These are phyloP conservation scores for Monosporascus sp. DNA, from an alignment of 2,329 filamentous ascomycete species.

Conservation along the genomic window DNA sequence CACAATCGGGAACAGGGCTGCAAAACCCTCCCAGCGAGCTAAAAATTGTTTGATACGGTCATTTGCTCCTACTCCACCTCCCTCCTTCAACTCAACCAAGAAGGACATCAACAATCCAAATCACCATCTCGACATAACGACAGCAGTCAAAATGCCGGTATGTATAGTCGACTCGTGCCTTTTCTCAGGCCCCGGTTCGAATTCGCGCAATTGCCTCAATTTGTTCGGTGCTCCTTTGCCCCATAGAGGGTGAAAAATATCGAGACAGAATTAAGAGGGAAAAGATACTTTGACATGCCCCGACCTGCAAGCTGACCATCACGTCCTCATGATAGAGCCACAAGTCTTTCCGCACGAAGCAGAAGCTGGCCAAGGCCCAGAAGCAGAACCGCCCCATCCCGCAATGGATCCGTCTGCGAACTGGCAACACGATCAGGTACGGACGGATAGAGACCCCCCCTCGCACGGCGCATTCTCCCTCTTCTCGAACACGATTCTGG, in stretches of 20 bases:
- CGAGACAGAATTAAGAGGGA: neutral
- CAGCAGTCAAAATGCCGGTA: constrained; percentile 38
- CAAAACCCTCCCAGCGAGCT: neutral
- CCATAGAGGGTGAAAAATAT: too few species aligned
- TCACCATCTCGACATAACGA: constrained; percentile 30
- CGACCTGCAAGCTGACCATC: constrained; percentile 12
- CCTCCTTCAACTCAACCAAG: constrained; percentile 10
- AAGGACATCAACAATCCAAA: constrained; percentile 17
- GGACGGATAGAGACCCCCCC: constrained; percentile 40
- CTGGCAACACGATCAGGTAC: constrained; percentile 99
- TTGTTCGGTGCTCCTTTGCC: too few species aligned
- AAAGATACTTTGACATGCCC: constrained; percentile 6
- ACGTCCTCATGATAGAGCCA: constrained; percentile 64
- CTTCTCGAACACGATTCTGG: too few species aligned
- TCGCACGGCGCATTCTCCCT: neutral
- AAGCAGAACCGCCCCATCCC: constrained; percentile 99
- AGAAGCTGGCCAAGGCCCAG: constrained; percentile 99
- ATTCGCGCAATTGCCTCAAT: too few species aligned
- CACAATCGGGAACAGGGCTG: neutral
- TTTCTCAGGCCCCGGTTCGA: neutral
- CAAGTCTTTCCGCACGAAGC: constrained; percentile 99
- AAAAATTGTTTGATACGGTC: neutral
- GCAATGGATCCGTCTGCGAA: constrained; percentile 98
- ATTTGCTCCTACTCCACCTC: constrained; percentile 17
- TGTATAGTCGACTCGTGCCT: constrained; percentile 12